phyloP scores from a whole-genome alignment of 1,284 basidiomycete genomes.

The Pascua guehoae region DNA sequence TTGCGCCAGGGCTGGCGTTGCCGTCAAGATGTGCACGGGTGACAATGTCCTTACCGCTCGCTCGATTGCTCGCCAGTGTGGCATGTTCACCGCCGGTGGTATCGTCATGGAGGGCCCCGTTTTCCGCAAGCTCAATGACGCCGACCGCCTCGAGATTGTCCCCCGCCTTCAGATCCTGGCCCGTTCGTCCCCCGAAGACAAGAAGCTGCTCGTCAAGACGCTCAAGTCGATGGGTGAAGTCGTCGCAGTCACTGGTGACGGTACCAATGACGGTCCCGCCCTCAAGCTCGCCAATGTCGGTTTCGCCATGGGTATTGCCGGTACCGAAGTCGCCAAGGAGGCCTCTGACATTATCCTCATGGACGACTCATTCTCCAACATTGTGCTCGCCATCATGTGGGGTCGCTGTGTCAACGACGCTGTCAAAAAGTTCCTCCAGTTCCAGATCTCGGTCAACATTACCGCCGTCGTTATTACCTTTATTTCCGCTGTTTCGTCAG shows the following conservation, averaged over 20 bases:
- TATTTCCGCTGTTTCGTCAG: conserved; percentile 78
- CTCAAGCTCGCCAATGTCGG: conserved; percentile 91
- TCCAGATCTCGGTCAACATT: conserved; percentile 95
- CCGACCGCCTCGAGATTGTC: conserved; percentile 54
- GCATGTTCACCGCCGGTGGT: conserved; percentile 57
- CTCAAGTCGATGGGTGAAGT: conserved; percentile 85
- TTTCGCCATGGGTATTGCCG: conserved; percentile 97
- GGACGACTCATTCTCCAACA: conserved; percentile 95
- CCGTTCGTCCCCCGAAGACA: conserved; percentile 96
- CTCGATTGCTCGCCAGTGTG: conserved; percentile 92
- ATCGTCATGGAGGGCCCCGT: conserved; percentile 63
- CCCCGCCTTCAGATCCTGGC: conserved; percentile 64
- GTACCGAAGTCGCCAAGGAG: conserved; percentile 98
- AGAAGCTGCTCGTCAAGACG: conserved; percentile 86
- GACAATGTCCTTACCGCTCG: conserved; percentile 88
- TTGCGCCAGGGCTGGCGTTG: conserved; percentile 85
- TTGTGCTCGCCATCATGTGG: conserved; percentile 98
- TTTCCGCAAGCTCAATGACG: conserved; percentile 55
- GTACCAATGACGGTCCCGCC: conserved; percentile 96
- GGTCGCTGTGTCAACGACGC: conserved; percentile 97
- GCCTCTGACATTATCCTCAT: conserved; percentile 98
- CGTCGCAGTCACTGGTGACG: conserved; percentile 96
- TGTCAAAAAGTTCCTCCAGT: conserved; percentile 95
- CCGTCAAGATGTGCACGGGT: conserved; percentile 98
- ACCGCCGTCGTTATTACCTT: conserved; percentile 94